Base-by-base conservation (phyloP, 2,329 filamentous ascomycete genomes). In the Colletotrichum simmondsii region DNA sequence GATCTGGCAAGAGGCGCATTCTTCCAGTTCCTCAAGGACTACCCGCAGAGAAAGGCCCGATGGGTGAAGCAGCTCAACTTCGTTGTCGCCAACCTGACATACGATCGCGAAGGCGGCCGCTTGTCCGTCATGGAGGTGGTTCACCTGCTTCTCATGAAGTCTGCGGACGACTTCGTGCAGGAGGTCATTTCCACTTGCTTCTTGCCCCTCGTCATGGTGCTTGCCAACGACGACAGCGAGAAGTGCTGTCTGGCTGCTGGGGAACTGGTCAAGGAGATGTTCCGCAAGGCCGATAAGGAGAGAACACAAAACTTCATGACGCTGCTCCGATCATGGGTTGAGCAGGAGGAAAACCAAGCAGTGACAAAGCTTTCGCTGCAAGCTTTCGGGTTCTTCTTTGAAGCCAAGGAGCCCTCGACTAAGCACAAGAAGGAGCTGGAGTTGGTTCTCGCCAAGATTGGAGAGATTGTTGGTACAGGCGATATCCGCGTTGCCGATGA, bases 81-180 rank as follows among this genome's bases (percentile, higher is more conserved):
- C 80, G 87, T 99, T 61, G 90, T 97, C 62, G 94, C 94, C 77
- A 99, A 99, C 79, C 86, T 99, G 75, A 92, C 96, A 72, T 99
- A 98, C 81, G 91, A 96, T 56, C 92, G 97, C 77, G 92, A 95
- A 76, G 94, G 97, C 73, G 97, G 97, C 32, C 90, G 97, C 49
- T 88, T 98, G 73, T 98, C 95, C 1, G 94, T 98, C 32, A 94
- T 99, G 90, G 97, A 99, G 83, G 91, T 96, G 3, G 88, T 98
- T 58, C 93, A 98, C 79, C 87, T 95, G 56, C 86, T 99, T n/a
- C 86, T 98, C 26, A 92, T 90, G 75, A 98, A 98, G 83, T 92
- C 95, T 5, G 92, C 93, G 0, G 90, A 95, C 52, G 93, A 95
- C 30, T 91, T 95, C 58, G 90, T 95, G 8, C 94, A 97, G 80